Conservation (phyloP, 306 rosid species). For the Rubus parviflorus region DNA sequence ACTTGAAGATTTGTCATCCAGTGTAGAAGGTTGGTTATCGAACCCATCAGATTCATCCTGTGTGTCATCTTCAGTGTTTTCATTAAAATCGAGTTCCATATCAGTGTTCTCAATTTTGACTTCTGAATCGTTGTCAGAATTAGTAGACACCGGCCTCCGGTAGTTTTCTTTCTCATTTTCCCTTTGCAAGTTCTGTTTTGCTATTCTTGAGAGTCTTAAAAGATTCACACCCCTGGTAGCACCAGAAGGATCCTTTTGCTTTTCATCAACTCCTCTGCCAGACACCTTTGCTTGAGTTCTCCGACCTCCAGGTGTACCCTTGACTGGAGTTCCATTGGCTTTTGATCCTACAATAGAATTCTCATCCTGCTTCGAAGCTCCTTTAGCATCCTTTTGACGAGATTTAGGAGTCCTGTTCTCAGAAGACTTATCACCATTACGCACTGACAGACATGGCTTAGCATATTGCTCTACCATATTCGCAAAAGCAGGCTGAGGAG, state of each 20-base stretch:
- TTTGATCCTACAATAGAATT: constrained; percentile 58
- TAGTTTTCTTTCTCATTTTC: constrained; percentile 99
- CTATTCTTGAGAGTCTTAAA: constrained; percentile 89
- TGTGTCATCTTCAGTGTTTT: constrained; percentile 79
- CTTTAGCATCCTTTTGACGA: constrained; percentile 74
- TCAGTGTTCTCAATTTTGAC: constrained; percentile 95
- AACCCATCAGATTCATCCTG: constrained; percentile 72
- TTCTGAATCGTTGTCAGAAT: constrained; percentile 74
- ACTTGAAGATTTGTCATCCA: constrained; percentile 48
- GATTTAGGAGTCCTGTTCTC: constrained; percentile 72
- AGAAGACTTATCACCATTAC: constrained; percentile 75
- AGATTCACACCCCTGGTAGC: constrained; percentile 70
- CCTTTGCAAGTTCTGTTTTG: constrained; percentile 76
- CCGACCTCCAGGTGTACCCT: constrained; percentile 66
- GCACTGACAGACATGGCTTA: constrained; percentile 70
- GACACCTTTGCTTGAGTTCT: constrained; percentile 70
- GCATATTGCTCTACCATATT: constrained; percentile 67
- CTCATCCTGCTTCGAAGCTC: constrained; percentile 64
- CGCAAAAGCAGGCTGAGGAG: constrained; percentile 90
- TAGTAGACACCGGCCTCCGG: constrained; percentile 71
- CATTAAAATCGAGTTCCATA: constrained; percentile 96
- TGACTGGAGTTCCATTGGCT: constrained; percentile 67
- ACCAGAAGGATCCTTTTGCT: constrained; percentile 60
- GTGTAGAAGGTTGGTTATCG: constrained; percentile 47
- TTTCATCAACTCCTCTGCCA: constrained; percentile 61